phyloP scores from a whole-genome alignment of 169 alveolate species.

The Toxoplasma gondii region DNA sequence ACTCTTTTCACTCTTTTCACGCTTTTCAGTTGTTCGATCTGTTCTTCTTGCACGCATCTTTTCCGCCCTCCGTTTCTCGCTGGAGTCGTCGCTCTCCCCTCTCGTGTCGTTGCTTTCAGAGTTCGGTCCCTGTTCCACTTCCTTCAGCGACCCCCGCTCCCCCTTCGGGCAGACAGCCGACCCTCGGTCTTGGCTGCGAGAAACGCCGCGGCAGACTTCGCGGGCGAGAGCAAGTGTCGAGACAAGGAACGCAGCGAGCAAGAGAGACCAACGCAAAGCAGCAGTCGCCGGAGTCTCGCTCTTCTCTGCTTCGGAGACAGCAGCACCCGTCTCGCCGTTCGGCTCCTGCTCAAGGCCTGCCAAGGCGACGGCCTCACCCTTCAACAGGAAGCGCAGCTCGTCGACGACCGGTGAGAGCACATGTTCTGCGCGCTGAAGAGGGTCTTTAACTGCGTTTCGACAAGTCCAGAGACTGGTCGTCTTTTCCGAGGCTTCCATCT shows the following conservation, averaged over 20 bases:
- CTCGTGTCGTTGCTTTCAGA: background rate
- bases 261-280: too few relatives aligned
- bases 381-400: background rate
- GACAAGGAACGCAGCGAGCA: too few relatives aligned
- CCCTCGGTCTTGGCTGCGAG: background rate
- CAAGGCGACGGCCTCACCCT: conserved; percentile 2
- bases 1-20: too few relatives aligned
- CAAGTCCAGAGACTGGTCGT: too few relatives aligned
- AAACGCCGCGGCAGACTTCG: background rate
- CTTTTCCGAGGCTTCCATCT: too few relatives aligned
- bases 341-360: conserved; percentile 19
- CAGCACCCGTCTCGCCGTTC: background rate
- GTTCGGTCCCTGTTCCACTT: background rate
- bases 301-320: background rate
- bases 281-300: background rate
- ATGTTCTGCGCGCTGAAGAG: too few relatives aligned
- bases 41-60: too few relatives aligned
- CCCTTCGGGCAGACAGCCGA: background rate
- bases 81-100: too few relatives aligned
- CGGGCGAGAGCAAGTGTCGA: too few relatives aligned
- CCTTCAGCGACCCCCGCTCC: background rate
- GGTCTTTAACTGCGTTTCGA: too few relatives aligned
- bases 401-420: background rate
- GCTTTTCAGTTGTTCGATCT: too few relatives aligned
- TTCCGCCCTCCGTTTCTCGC: too few relatives aligned